phyloP scores from a whole-genome alignment of 208 protist species.

The Naegleria gruberi region DNA sequence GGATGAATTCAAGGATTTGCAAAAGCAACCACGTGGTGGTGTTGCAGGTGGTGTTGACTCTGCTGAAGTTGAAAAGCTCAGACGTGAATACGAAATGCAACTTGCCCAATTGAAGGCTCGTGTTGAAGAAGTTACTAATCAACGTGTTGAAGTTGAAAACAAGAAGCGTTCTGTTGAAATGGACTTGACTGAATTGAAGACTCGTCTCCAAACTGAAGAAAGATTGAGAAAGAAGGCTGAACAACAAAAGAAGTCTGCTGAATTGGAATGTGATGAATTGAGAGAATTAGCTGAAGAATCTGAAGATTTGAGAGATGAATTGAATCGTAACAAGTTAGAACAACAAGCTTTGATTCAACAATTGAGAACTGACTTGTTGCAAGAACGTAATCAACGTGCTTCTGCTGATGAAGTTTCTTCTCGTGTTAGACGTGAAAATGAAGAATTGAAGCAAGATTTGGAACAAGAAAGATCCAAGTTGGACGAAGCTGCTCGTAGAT shows the following conservation, averaged over 20 bases:
- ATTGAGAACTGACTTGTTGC: neutral
- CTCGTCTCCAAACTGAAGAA: neutral
- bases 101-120: neutral
- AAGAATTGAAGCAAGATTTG: neutral
- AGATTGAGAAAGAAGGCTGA: neutral
- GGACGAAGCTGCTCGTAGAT: neutral
- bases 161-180: neutral
- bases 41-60: neutral
- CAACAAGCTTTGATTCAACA: neutral
- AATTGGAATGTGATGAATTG: neutral
- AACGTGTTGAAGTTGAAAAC: neutral
- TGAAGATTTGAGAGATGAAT: neutral
- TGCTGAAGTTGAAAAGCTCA: neutral
- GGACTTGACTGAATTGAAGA: neutral
- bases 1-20: neutral
- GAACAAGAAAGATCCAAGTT: neutral
- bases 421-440: neutral
- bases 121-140: neutral
- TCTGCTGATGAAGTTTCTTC: neutral
- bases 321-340: neutral
- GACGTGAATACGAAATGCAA: neutral
- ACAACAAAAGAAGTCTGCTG: neutral
- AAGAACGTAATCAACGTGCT: neutral
- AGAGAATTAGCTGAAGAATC: slow-evolving; percentile 7
- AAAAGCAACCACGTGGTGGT: neutral